Evolutionary conservation across 1,139 yeast species (phyloP).

Genomic region (Magnusiomyces paraingens): DNA sequence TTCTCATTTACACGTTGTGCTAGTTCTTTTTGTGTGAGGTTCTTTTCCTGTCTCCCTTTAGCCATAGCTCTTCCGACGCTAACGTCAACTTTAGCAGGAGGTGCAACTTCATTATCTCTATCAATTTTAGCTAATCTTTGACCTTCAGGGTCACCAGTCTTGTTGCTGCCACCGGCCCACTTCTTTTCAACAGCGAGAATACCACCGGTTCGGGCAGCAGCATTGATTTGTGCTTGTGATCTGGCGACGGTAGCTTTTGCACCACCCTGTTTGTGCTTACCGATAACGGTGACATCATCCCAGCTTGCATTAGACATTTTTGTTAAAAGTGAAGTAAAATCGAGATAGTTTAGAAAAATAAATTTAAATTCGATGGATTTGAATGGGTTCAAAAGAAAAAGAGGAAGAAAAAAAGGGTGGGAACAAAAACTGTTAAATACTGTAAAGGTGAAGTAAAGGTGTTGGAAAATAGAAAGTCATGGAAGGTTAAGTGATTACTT

Average conservation of each 20-base stretch:
- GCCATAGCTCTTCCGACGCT: constrained; percentile 84
- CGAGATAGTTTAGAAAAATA: neutral
- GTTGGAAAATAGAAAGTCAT: constrained; percentile 4
- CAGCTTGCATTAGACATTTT: constrained; percentile 38
- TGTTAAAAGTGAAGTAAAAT: constrained; percentile 1
- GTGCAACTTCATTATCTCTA: constrained; percentile 87
- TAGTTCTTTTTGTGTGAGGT: constrained; percentile 87
- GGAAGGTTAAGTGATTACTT: neutral
- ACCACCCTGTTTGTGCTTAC: constrained; percentile 81
- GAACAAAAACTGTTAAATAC: neutral
- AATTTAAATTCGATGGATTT: neutral
- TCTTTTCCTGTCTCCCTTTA: constrained; percentile 83
- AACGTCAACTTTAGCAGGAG: constrained; percentile 80
- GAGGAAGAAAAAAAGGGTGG: neutral
- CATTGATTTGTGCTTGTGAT: constrained; percentile 71
- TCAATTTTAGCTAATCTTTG: constrained; percentile 92
- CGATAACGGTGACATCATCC: constrained; percentile 86
- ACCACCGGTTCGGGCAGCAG: constrained; percentile 86
- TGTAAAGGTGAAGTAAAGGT: neutral
- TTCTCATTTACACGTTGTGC: constrained; percentile 95
- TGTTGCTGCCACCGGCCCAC: constrained; percentile 63
- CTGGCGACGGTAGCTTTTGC: constrained; percentile 84
- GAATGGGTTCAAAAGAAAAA: constrained; percentile 1
- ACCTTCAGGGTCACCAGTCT: constrained; percentile 74
- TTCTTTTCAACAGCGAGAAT: constrained; percentile 92